phyloP scores from a whole-genome alignment of 352 stramenopile genomes.

The Phytophthora colocasiae region DNA sequence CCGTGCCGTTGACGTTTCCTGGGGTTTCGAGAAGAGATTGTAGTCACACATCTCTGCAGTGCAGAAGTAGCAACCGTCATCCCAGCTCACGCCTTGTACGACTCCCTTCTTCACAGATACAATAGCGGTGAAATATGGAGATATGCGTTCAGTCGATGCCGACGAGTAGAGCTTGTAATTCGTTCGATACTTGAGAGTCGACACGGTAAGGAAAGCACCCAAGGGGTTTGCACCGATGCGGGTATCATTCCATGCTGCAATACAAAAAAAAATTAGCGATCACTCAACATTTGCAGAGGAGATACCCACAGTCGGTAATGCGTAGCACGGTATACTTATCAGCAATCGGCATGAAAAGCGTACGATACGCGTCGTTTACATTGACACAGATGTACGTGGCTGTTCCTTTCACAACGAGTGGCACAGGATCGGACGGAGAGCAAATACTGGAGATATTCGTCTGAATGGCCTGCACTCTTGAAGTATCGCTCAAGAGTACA shows the following conservation, averaged over 20 bases:
- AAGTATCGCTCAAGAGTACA: not conserved
- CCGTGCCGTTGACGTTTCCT: conserved; percentile 55
- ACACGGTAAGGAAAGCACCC: conserved; percentile 72
- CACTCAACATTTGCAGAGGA: not conserved
- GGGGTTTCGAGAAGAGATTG: conserved; percentile 67
- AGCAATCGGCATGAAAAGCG: conserved; percentile 75
- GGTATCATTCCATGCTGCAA: conserved; percentile 72
- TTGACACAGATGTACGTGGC: conserved; percentile 83
- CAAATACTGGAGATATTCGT: conserved; percentile 75
- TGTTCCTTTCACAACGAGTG: conserved; percentile 62
- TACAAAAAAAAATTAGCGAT: conserved; percentile 5
- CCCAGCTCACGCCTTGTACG: conserved; percentile 82
- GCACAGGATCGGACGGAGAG: conserved; percentile 56
- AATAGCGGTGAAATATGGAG: conserved; percentile 80
- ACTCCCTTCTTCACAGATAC: conserved; percentile 82
- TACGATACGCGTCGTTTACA: conserved; percentile 77
- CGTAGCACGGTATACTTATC: conserved; percentile 84
- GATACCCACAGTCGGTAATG: conserved; percentile 73
- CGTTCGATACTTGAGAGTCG: conserved; percentile 65
- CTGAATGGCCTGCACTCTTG: conserved; percentile 27
- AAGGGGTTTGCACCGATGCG: conserved; percentile 57
- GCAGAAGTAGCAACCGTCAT: conserved; percentile 86
- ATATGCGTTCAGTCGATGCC: conserved; percentile 50
- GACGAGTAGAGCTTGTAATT: conserved; percentile 82
- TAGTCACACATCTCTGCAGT: conserved; percentile 60